phyloP scores from a whole-genome alignment of 1,284 basidiomycete species.

The Papiliotrema flavescens region DNA sequence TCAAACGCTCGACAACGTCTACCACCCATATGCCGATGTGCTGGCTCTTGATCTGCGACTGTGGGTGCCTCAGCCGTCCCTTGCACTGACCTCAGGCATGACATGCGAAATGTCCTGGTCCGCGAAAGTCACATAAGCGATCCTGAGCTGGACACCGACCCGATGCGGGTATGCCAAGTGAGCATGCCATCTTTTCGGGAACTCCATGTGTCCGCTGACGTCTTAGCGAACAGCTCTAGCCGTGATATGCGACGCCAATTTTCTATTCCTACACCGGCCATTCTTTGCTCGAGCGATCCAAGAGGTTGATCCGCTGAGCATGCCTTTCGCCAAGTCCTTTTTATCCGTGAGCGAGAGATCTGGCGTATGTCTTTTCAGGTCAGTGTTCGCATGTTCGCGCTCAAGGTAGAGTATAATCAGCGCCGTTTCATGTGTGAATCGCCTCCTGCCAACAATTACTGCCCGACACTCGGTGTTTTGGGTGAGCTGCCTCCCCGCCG shows the following conservation, averaged over 20 bases:
- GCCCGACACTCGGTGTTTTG: not conserved
- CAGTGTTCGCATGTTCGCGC: not conserved
- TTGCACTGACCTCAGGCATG: too few species aligned
- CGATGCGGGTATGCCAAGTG: not conserved
- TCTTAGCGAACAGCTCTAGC: not conserved
- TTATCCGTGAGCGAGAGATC: not conserved
- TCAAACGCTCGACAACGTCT: too few species aligned
- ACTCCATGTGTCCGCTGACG: not conserved
- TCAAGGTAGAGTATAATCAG: not conserved
- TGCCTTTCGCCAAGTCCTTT: not conserved
- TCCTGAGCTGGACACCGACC: not conserved
- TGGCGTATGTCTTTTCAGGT: not conserved
- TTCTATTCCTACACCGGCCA: not conserved
- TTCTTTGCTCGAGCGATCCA: not conserved
- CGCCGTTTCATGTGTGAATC: not conserved
- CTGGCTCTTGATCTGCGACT: too few species aligned
- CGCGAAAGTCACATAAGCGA: too few species aligned
- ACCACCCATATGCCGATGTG: too few species aligned
- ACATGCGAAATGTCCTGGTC: too few species aligned
- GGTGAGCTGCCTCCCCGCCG: not conserved
- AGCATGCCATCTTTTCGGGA: not conserved
- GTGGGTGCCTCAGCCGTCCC: too few species aligned
- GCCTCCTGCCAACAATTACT: not conserved
- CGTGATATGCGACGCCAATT: not conserved
- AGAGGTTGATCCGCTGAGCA: not conserved